Evolutionary conservation across 2,329 filamentous ascomycete genomes (phyloP).

Genomic region (Xylaria hypoxylon): DNA sequence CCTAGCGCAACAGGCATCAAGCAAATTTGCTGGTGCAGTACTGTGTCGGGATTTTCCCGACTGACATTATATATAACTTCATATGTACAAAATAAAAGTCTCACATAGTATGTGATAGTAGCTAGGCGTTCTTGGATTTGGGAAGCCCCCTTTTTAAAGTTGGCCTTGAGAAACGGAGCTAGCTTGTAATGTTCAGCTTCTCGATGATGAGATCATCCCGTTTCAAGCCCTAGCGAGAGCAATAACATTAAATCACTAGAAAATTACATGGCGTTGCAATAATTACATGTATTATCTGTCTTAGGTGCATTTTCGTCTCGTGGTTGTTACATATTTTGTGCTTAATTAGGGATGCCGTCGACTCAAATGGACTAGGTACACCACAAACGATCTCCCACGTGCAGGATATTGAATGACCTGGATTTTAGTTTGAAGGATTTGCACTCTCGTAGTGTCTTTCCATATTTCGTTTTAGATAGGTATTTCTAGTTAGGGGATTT

Average conservation of each 20-base stretch:
- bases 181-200: background rate
- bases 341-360: background rate
- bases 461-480: too few species aligned
- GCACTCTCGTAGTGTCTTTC: too few species aligned
- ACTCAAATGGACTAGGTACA: background rate
- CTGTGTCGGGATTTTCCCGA: background rate
- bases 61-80: conserved; percentile 33
- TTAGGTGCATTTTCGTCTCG: background rate
- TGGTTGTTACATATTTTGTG: background rate
- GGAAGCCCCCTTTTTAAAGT: conserved; percentile 1
- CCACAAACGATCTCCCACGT: background rate
- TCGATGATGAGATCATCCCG: conserved; percentile 4
- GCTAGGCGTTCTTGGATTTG: conserved; percentile 36
- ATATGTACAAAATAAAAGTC: conserved; percentile 36
- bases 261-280: background rate
- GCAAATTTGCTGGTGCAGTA: background rate
- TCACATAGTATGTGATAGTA: conserved; percentile 23
- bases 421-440: too few species aligned
- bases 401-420: background rate
- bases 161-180: background rate
- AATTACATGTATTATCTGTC: too few species aligned
- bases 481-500: too few species aligned
- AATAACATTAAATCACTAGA: conserved; percentile 2
- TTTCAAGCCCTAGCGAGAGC: conserved; percentile 22
- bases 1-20: background rate